Base-by-base conservation (phyloP, 805 yeast genomes). In the Myxozyma neotropica region DNA sequence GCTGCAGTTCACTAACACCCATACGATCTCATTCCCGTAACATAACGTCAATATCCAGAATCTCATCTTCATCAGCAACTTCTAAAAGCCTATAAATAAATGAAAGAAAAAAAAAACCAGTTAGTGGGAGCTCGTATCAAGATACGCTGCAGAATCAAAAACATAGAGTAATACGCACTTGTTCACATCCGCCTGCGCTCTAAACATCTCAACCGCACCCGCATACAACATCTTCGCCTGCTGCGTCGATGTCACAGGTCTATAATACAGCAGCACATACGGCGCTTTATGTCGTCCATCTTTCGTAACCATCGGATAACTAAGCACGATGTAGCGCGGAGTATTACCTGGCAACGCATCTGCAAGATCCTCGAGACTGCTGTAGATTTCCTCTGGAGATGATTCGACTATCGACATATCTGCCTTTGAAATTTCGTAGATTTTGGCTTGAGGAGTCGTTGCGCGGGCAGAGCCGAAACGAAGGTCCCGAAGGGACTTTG, bases 221-320 rank as follows among this genome's bases (percentile, higher is more conserved):
- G 97, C 97, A 68, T 90, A 91, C 50, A 89, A 74, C 97, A 91
- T 92, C 72, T 87, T 85, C 69, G 81, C 78, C 56, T 87, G 88
- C 70, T 87, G 93, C 17, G 88, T 86, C n/a, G 89, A 80, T 0
- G 96, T 89, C 26, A 86, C 86, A 2, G 97, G 97, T 61, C 89
- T 81, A 85, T 92, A 92, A 72, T 90, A 92, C n/a, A 92, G 67
- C 71, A 92, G 73, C 1, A 91, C 89, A 62, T 87, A 79, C 2
- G 96, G 97, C 8, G 83, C 79, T 48, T 84, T 80, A 68, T 81
- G 79, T 56, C 95, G 78, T 0, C 96, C 96, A 68, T 91, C 97
- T 33, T 76, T 71, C 7, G 81, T 73, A 24, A 81, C 82, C 68
- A 85, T 73, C 5, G 96, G 96, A 68, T 89, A 86, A 12, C 95